Percentiles rank a stretch among this genome's conserved stretches.
These are phyloP conservation scores for Wickerhamomyces rabaulensis DNA, from an alignment of 805 yeast genomes.

Conservation along the genomic window DNA sequence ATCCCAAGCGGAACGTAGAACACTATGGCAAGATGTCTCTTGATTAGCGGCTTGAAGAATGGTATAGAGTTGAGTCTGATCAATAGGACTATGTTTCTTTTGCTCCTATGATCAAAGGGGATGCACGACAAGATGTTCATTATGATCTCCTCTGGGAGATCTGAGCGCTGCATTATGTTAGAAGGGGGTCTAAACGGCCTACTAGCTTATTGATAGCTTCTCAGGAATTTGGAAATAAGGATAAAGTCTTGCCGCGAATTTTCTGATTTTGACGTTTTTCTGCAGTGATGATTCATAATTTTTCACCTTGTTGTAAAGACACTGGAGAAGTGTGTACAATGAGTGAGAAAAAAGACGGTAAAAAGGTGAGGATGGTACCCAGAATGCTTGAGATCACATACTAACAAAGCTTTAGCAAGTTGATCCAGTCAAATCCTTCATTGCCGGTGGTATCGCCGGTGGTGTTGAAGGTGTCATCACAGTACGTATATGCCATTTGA, in stretches of 20 bases:
- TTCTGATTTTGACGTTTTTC: background rate
- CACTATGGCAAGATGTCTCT: no score
- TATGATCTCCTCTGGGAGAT: no score
- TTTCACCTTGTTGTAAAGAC: background rate
- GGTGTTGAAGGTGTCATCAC: conserved; percentile 91
- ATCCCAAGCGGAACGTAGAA: no score
- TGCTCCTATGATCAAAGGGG: no score
- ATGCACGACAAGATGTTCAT: no score
- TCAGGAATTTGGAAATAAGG: no score
- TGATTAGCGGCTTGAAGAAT: no score
- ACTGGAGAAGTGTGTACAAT: background rate
- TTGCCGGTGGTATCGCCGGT: conserved; percentile 96
- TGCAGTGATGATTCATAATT: background rate
- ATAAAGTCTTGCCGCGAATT: background rate
- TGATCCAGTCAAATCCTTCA: conserved; percentile 75
- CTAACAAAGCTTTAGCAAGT: conserved; percentile 27
- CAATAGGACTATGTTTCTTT: no score
- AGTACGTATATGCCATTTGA: conserved; percentile 10
- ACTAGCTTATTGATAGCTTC: no score
- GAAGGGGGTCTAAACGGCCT: no score
- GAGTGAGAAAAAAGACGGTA: background rate
- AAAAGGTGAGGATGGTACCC: background rate
- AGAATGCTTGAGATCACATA: background rate
- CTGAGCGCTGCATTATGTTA: no score
- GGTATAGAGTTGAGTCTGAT: no score